Evolutionary conservation across 2,329 filamentous ascomycete genomes (phyloP), one percentile per base, ranked within the genome.

Genomic region (Ceratocystiopsis sp.): DNA sequence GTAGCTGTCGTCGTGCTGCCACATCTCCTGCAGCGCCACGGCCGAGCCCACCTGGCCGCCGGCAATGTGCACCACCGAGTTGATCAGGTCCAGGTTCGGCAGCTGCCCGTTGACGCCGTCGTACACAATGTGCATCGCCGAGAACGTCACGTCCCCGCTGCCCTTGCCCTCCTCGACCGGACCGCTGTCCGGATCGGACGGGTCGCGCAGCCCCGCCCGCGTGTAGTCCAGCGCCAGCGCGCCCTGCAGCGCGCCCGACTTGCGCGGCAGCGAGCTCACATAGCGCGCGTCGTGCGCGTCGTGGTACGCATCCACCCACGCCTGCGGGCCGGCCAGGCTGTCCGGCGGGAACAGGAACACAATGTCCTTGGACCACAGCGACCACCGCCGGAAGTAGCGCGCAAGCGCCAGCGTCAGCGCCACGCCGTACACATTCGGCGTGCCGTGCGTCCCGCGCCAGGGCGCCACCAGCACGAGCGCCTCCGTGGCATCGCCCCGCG

Each of bases 291-390:
- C 71, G 55, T 95, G 86, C 17, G 83, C 80, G 58, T 94, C 84
- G 60, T 98, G 91, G 59, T 98, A 98, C 2, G 91, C 91, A 56
- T 95, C 87, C 10, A 95, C 84, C 91, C 91, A 98, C 19, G 91
- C 91, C 58, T 96, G 87, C 0, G 86, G 84, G 1, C 89, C 91
- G 12, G 84, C 81, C 46, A 79, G 81, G 59, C 85, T 93, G 61
- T 98, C 91, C 0, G 84, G 80, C 0, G 91, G 79, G 39, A 98
- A 72, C 7, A 98, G 63, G 52, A 98, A 77, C 46, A 98, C 89
- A 51, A 98, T 94, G 59, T 98, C 91, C 61, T 98, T 98, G 46
- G 87, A 95, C 91, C 91, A 98, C 25, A 98, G 70, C 42, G 86
- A 95, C 91, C 91, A 98, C 52, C 83, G 76, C 61, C 93, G 94